Conservation (phyloP, 1,284 basidiomycete genomes). For the Boletus sp. region DNA sequence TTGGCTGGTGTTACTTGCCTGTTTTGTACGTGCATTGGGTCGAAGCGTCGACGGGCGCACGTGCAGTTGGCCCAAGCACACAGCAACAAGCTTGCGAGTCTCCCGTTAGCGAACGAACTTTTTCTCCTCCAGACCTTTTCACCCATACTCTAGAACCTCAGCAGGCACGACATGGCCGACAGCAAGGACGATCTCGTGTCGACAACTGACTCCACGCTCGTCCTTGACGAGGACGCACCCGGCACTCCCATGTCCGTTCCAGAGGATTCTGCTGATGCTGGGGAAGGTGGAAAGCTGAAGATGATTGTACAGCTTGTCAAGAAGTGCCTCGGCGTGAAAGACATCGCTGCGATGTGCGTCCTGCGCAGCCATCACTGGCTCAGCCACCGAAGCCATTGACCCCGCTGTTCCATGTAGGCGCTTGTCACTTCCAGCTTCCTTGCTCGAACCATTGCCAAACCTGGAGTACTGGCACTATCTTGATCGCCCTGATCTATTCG, state of each 20-base stretch:
- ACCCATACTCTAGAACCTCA: not conserved
- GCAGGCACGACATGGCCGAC: slow-evolving; percentile 18
- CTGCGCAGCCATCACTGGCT: slow-evolving; percentile 3
- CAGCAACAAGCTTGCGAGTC: slow-evolving; percentile 15
- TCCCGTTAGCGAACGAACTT: not conserved
- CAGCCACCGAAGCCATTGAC: slow-evolving; percentile 10
- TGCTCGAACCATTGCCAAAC: slow-evolving; percentile 90
- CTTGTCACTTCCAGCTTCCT: slow-evolving; percentile 82
- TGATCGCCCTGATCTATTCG: slow-evolving; percentile 90
- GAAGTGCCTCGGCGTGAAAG: slow-evolving; percentile 85
- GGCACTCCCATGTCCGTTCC: slow-evolving; percentile 67
- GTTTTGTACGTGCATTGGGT: slow-evolving; percentile 15
- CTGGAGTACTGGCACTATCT: slow-evolving; percentile 95
- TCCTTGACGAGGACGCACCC: slow-evolving; percentile 51
- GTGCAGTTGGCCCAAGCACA: slow-evolving; percentile 11
- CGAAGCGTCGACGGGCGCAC: slow-evolving; percentile 14
- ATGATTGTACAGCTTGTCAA: slow-evolving; percentile 87
- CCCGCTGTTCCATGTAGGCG: slow-evolving; percentile 50
- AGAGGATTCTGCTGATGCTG: slow-evolving; percentile 61
- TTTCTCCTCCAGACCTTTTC: slow-evolving; percentile 1
- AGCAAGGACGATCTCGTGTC: slow-evolving; percentile 10
- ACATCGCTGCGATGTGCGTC: slow-evolving; percentile 85
- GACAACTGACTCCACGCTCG: not conserved
- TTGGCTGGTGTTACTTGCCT: slow-evolving; percentile 4
- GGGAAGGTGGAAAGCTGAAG: slow-evolving; percentile 86